Percentiles rank a stretch among this genome's conserved stretches.
phyloP scores from a whole-genome alignment of 768 basidiomycete genomes.

The Kwoniella dejecticola region DNA sequence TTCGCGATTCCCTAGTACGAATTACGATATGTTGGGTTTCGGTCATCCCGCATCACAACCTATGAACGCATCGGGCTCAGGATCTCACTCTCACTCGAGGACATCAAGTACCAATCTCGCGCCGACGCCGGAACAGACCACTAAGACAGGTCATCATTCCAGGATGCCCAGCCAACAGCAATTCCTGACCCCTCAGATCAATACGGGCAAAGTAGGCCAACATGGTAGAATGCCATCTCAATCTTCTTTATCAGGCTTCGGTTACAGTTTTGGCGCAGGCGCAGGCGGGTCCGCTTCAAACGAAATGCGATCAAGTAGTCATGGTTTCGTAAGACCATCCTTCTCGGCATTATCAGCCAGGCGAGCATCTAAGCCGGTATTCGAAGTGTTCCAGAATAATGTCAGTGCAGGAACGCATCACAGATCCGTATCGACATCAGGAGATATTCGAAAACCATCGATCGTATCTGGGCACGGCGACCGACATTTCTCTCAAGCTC shows the following conservation, averaged over 20 bases:
- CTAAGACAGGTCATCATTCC: constrained; percentile 4
- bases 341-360: constrained; percentile 40
- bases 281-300: background rate
- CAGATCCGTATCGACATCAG: constrained; percentile 43
- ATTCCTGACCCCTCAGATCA: constrained; percentile 7
- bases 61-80: too few species aligned
- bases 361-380: constrained; percentile 27
- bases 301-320: constrained; percentile 1
- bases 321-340: constrained; percentile 26
- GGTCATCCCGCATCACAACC: background rate
- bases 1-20: constrained; percentile 14
- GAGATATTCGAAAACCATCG: constrained; percentile 13
- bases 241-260: constrained; percentile 2
- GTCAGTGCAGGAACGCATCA: constrained; percentile 9
- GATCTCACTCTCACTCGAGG: background rate
- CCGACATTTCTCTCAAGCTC: too few species aligned
- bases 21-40: constrained; percentile 5
- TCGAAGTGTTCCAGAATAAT: constrained; percentile 23
- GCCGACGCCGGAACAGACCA: background rate
- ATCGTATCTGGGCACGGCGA: too few species aligned
- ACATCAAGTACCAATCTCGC: background rate
- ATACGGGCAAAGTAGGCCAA: constrained; percentile 1
- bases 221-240: constrained; percentile 26
- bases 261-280: background rate
- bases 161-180: constrained; percentile 30